Percentiles rank a stretch among this genome's conserved stretches.
Conservation (phyloP, 75 land plant species). For the Sequoiadendron giganteum region DNA sequence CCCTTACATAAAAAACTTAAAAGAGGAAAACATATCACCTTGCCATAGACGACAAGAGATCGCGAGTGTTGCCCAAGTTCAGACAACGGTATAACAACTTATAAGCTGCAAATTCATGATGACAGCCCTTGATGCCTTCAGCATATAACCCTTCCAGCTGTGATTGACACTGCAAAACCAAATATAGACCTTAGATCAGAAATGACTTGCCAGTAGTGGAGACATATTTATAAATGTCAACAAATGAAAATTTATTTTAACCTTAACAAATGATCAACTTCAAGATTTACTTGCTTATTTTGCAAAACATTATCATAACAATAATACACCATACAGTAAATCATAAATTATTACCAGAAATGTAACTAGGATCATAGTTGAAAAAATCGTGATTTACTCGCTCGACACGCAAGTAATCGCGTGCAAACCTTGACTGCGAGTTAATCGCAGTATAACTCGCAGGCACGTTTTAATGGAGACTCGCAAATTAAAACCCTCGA, state of each 20-base stretch:
- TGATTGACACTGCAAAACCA: constrained; percentile 83
- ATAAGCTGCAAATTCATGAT: constrained; percentile 88
- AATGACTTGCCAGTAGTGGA: not conserved
- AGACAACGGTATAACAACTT: constrained; percentile 75
- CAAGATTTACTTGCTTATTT: not conserved
- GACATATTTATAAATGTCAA: not conserved
- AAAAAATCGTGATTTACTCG: no score
- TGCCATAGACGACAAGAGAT: constrained; percentile 83
- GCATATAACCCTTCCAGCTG: constrained; percentile 84
- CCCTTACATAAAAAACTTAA: not conserved
- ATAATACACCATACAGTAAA: not conserved
- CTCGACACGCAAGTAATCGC: no score
- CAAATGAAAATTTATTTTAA: not conserved
- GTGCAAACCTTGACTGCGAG: no score
- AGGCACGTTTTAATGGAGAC: no score
- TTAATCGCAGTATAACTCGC: no score
- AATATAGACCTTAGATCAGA: constrained; percentile 6
- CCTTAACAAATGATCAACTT: not conserved
- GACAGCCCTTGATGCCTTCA: constrained; percentile 87
- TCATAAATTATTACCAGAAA: not conserved
- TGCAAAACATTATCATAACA: not conserved
- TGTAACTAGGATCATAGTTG: not conserved
- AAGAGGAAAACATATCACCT: constrained; percentile 40
- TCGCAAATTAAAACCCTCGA: no score
- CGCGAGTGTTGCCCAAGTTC: constrained; percentile 76